Evolutionary conservation across 495 filamentous ascomycete species (phyloP).

Genomic region (Neurospora tetraspora): DNA sequence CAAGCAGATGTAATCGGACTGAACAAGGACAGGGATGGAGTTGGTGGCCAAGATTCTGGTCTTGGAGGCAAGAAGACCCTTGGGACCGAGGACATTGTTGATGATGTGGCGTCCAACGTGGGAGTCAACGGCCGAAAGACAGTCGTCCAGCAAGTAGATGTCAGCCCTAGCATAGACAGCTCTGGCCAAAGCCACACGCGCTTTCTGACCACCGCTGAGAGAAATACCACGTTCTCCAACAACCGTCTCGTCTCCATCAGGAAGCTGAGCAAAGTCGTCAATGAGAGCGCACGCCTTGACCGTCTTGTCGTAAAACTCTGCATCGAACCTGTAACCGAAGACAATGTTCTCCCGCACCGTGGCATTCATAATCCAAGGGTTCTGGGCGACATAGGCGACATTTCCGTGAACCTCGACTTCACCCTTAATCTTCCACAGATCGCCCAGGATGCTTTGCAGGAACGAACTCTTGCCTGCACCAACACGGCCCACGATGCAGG

Average conservation of each 20-base stretch:
- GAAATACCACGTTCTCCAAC: constrained; percentile 97
- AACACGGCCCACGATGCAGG: constrained; percentile 90
- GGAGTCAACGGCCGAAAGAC: constrained; percentile 91
- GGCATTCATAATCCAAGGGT: constrained; percentile 96
- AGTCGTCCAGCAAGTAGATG: constrained; percentile 90
- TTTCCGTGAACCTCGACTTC: constrained; percentile 72
- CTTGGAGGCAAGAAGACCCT: constrained; percentile 74
- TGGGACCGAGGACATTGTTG: constrained; percentile 78
- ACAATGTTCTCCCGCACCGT: constrained; percentile 94
- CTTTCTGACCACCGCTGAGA: constrained; percentile 93
- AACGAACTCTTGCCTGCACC: constrained; percentile 92
- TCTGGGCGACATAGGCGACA: constrained; percentile 85
- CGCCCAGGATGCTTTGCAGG: constrained; percentile 75
- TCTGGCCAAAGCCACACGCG: constrained; percentile 84
- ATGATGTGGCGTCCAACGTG: constrained; percentile 95
- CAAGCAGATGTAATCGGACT: constrained; percentile 72
- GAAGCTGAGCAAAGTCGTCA: constrained; percentile 86
- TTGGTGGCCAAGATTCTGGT: constrained; percentile 94
- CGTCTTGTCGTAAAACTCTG: constrained; percentile 87
- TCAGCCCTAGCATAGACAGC: constrained; percentile 98
- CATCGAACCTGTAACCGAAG: constrained; percentile 93
- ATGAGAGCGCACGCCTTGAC: constrained; percentile 86
- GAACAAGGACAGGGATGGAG: constrained; percentile 81
- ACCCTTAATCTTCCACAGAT: constrained; percentile 83
- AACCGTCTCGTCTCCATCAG: constrained; percentile 93